phyloP scores from a whole-genome alignment of 371 early-diverging fungal genomes.

The Fennellomyces sp. region DNA sequence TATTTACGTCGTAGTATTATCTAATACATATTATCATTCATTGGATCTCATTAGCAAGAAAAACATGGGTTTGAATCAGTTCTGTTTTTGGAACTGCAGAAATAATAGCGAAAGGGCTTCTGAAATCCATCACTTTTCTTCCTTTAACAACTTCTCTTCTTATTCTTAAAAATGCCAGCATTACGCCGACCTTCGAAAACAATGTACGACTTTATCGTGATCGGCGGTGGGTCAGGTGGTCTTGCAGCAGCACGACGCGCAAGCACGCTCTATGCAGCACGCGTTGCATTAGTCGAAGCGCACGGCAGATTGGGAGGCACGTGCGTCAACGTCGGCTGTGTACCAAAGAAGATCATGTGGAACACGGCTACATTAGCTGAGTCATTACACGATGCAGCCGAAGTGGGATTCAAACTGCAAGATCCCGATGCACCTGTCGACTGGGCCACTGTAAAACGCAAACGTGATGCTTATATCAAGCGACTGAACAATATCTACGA shows the following conservation, averaged over 20 bases:
- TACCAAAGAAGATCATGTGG: slow-evolving; percentile 99
- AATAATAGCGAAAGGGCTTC: too few species aligned
- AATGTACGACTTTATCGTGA: slow-evolving; percentile 87
- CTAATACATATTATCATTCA: too few species aligned
- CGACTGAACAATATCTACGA: slow-evolving; percentile 95
- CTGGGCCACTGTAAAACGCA: slow-evolving; percentile 67
- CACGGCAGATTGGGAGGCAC: slow-evolving; percentile 90
- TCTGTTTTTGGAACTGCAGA: too few species aligned
- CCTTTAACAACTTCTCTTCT: background rate
- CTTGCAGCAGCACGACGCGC: slow-evolving; percentile 95
- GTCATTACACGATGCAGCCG: slow-evolving; percentile 78
- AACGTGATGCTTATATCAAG: slow-evolving; percentile 92
- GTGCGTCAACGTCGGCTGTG: slow-evolving; percentile 97
- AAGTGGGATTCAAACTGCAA: slow-evolving; percentile 78
- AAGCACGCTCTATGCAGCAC: slow-evolving; percentile 83
- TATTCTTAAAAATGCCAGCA: slow-evolving; percentile 38
- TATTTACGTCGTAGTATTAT: too few species aligned
- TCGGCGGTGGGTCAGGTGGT: slow-evolving; percentile 90
- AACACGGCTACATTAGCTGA: slow-evolving; percentile 89
- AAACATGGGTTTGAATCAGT: too few species aligned
- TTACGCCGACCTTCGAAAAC: slow-evolving; percentile 32
- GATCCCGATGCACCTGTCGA: slow-evolving; percentile 17
- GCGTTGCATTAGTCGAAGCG: slow-evolving; percentile 91
- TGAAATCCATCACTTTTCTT: background rate
- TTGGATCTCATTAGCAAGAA: too few species aligned